Evolutionary conservation across 345 rosid genomes (phyloP), one percentile per base, ranked within the genome.

Genomic region (Kandelia obovata): DNA sequence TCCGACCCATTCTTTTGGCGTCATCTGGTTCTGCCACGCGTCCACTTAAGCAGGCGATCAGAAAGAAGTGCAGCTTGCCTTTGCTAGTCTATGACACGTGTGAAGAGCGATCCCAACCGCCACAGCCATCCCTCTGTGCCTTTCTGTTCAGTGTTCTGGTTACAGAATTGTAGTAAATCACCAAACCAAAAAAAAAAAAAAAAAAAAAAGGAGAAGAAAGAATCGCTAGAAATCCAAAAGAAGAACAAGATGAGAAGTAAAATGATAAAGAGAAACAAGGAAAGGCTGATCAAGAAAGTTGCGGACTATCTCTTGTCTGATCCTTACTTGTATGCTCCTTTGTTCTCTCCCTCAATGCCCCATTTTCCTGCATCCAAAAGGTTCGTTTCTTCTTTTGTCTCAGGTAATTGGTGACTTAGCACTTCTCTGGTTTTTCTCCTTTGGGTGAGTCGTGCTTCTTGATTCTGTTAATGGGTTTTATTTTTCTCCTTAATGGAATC

Each of bases 321-420:
- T 75, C 62, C 53, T 3, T 77, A 83, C 80, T 75, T 88, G 83
- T 82, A 78, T 66, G 77, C 83, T 80, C 88, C 88, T 63, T 75
- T 81, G 31, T 4, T 86, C 39, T 66, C 81, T 23, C 64, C 58
- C 67, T 64, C 77, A 27, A 39, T 51, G 49, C 35, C 69, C 17
- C 57, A 51, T 51, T 66, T 68, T 37, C 53, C 28, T 23, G 30
- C 83, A 16, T 65, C 62, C 49, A 13, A 11, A 15, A 76, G 31
- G 16, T 0, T 17, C 15, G 43, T 20, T 11, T 47, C 65, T 34
- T 49, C 60, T 43, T 65, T 59, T 23, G 6, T 61, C 10, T 15
- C 68, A 61, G 81, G 84, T 71, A 37, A 47, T 61, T 32, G 7
- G 20, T 39, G 47, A 39, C 11, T 43, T 15, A 43, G 49, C 17